phyloP scores from a whole-genome alignment of 176 grass and related monocot genomes.

The Avena insularis region DNA sequence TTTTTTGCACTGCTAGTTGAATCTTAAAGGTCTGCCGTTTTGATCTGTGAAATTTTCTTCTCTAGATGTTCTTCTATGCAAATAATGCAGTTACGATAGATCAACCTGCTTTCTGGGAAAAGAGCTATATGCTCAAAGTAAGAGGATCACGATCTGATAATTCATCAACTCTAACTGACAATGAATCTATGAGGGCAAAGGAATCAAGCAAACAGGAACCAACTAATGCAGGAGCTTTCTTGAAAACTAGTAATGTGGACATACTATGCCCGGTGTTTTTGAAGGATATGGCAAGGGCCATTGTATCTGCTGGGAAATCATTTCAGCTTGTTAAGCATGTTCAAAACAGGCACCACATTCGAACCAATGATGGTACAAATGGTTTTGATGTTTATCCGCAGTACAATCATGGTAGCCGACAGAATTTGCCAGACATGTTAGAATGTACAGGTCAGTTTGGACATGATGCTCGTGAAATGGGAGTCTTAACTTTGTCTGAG shows the following conservation, averaged over 20 bases:
- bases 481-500: constrained; percentile 75
- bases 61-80: constrained; percentile 92
- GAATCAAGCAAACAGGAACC: constrained; percentile 55
- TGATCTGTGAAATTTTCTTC: constrained; percentile 35
- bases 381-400: constrained; percentile 30
- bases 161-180: constrained; percentile 37
- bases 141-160: constrained; percentile 38
- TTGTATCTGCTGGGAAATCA: constrained; percentile 96
- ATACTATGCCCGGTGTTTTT: constrained; percentile 73
- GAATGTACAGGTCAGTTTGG: constrained; percentile 39
- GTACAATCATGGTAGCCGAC: constrained; percentile 24
- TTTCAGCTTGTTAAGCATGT: constrained; percentile 87
- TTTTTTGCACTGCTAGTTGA: constrained; percentile 3
- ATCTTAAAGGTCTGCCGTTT: constrained; percentile 27
- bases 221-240: constrained; percentile 26
- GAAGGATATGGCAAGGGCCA: constrained; percentile 66
- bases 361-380: constrained; percentile 34
- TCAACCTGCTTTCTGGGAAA: constrained; percentile 94
- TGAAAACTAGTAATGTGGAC: constrained; percentile 51
- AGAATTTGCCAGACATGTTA: constrained; percentile 37
- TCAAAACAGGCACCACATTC: constrained; percentile 50
- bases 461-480: constrained; percentile 67
- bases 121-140: constrained; percentile 84
- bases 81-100: constrained; percentile 81
- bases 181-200: constrained; percentile 49